A percentile compares a stretch with the other conserved stretches of the same genome.
These are phyloP conservation scores for Pleurostoma richardsiae DNA, from an alignment of 2,329 filamentous ascomycete species.

Conservation along the genomic window DNA sequence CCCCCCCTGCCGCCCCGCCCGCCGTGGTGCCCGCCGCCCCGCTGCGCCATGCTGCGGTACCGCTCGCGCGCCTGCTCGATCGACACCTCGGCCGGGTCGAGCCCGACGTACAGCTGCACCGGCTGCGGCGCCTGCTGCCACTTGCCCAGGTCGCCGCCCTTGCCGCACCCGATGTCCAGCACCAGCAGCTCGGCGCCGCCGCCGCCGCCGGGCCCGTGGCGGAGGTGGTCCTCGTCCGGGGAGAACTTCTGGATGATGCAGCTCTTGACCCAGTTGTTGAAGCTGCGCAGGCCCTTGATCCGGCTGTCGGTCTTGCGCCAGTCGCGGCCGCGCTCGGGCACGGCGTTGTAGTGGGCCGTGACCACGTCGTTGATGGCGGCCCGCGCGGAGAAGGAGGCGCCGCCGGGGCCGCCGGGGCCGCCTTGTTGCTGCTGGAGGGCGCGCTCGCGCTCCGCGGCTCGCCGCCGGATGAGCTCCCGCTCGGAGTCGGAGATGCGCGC, in stretches of 20 bases:
- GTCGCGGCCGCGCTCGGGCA: conserved; percentile 86
- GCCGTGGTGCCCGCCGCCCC: conserved; percentile 41
- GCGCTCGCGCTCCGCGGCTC: conserved; percentile 51
- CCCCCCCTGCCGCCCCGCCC: conserved; percentile 41
- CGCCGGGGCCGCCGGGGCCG: conserved; percentile 13
- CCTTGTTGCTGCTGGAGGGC: conserved; percentile 33
- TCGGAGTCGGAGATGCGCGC: conserved; percentile 64
- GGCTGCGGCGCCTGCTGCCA: conserved; percentile 92
- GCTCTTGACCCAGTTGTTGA: conserved; percentile 99
- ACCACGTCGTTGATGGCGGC: conserved; percentile 79
- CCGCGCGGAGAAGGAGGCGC: conserved; percentile 30
- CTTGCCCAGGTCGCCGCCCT: conserved; percentile 91
- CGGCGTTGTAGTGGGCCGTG: conserved; percentile 90
- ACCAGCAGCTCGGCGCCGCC: conserved; percentile 65
- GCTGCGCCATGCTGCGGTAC: conserved; percentile 66
- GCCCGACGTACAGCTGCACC: conserved; percentile 88
- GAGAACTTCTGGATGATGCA: conserved; percentile 96
- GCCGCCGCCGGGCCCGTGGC: conserved; percentile 47
- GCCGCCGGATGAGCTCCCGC: conserved; percentile 61
- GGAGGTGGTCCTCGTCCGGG: conserved; percentile 67
- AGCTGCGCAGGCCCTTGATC: conserved; percentile 89
- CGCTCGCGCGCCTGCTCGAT: conserved; percentile 87
- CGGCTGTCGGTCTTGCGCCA: conserved; percentile 92
- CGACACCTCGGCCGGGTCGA: conserved; percentile 88
- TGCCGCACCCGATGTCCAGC: conserved; percentile 92